Conservation (phyloP, 2,329 filamentous ascomycete genomes). For the Phialemoniopsis sp. region DNA sequence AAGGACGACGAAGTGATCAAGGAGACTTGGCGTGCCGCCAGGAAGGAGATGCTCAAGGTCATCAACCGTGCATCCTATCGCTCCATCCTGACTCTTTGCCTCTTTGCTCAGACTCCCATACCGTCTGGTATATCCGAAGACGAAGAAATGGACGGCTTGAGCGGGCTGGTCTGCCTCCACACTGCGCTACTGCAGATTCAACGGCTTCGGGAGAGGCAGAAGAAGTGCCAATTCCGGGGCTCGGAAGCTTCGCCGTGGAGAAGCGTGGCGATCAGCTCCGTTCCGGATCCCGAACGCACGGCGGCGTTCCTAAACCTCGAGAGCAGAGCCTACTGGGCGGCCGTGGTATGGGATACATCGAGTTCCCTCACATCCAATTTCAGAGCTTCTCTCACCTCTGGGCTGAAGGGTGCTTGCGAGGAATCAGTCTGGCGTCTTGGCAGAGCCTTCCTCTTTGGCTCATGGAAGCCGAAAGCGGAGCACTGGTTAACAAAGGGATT, state of each 20-base stretch:
- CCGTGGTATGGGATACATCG: conserved; percentile 34
- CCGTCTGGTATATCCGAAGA: conserved; percentile 32
- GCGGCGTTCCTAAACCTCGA: conserved; percentile 29
- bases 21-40: conserved; percentile 26
- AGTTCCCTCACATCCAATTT: conserved; percentile 34
- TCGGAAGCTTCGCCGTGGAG: conserved; percentile 26
- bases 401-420: conserved; percentile 16
- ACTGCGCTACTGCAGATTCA: conserved; percentile 35
- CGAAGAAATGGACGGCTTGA: conserved; percentile 32
- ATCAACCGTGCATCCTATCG: conserved; percentile 35
- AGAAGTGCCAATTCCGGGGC: conserved; percentile 32
- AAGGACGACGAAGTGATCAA: conserved; percentile 13
- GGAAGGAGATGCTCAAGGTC: conserved; percentile 31
- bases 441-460: conserved; percentile 4
- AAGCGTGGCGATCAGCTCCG: conserved; percentile 11
- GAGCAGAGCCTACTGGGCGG: conserved; percentile 34
- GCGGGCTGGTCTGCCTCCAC: conserved; percentile 33
- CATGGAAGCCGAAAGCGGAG: background rate
- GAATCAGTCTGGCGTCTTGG: conserved; percentile 9
- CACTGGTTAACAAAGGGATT: no score
- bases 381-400: conserved; percentile 30
- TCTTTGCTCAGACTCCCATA: conserved; percentile 34
- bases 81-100: conserved; percentile 31
- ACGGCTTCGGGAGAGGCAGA: conserved; percentile 28
- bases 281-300: conserved; percentile 19